These are phyloP conservation scores for Rhizodiscina lignyota DNA, from an alignment of 495 filamentous ascomycete species.

Conservation along the genomic window DNA sequence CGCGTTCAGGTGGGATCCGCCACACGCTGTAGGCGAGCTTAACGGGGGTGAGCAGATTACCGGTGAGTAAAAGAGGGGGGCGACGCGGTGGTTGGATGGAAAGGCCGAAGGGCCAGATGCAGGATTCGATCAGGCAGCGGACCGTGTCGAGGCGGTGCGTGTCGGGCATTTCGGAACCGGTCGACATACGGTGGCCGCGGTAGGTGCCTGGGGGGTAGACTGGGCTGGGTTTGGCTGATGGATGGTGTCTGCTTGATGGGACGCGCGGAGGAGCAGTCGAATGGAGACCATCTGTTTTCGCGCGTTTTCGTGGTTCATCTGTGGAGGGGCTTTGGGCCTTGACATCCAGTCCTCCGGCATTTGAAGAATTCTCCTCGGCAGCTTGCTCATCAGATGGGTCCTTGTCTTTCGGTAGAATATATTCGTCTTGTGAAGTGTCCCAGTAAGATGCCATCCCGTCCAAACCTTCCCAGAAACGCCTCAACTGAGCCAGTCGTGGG, in stretches of 20 bases:
- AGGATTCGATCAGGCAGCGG: conserved; percentile 57
- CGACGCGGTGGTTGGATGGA: conserved; percentile 33
- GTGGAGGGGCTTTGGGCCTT: conserved; percentile 6
- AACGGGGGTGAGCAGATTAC: conserved; percentile 33
- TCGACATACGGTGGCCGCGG: conserved; percentile 34
- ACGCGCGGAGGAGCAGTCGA: too few species aligned
- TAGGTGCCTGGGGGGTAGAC: conserved; percentile 16
- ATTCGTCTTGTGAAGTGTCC: conserved; percentile 42
- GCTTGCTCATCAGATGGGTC: background rate
- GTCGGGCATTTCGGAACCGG: conserved; percentile 58
- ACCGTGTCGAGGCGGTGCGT: conserved; percentile 56
- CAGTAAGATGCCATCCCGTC: conserved; percentile 45
- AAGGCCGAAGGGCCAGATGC: conserved; percentile 65
- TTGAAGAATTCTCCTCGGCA: background rate
- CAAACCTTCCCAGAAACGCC: conserved; percentile 44
- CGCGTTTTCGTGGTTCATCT: too few species aligned
- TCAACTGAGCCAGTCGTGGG: conserved; percentile 29
- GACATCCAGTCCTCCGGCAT: background rate
- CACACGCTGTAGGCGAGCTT: conserved; percentile 41
- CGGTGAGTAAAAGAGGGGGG: conserved; percentile 15
- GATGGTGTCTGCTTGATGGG: too few species aligned
- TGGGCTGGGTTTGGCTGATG: conserved; percentile 3
- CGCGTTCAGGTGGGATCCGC: conserved; percentile 48
- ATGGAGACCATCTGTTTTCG: too few species aligned
- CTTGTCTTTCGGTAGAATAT: conserved; percentile 15